These are phyloP conservation scores for Hypomyces perniciosus DNA, from an alignment of 2,329 filamentous ascomycete genomes.

Conservation along the genomic window DNA sequence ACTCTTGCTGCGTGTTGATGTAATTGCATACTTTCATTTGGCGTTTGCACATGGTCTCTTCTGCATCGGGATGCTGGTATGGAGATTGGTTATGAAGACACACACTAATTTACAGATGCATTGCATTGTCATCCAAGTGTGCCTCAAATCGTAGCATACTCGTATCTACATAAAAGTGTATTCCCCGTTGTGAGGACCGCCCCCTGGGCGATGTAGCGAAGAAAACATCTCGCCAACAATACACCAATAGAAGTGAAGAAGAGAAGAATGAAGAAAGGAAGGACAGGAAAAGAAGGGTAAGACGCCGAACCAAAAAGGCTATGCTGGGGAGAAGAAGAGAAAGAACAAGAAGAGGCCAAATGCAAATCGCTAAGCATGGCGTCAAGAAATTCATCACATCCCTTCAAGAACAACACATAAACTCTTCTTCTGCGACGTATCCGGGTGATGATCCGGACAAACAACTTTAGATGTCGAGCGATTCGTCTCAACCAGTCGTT, in stretches of 20 bases:
- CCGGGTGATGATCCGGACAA: conserved; percentile 28
- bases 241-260: not conserved
- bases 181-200: not conserved
- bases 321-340: not conserved
- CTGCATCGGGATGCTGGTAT: conserved; percentile 22
- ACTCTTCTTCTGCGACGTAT: conserved; percentile 43
- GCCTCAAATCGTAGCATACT: not conserved
- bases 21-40: conserved; percentile 34
- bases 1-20: conserved; percentile 69
- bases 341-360: not conserved
- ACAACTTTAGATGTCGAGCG: conserved; percentile 42
- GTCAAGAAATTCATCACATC: conserved; percentile 9
- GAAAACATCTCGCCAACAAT: too few species aligned
- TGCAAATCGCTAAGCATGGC: not conserved
- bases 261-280: conserved; percentile 1
- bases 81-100: conserved; percentile 29
- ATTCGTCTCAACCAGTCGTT: conserved; percentile 29
- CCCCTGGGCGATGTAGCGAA: too few species aligned
- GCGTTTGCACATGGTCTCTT: conserved; percentile 28
- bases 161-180: not conserved
- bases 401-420: conserved; percentile 48
- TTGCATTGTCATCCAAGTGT: not conserved
- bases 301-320: too few species aligned
- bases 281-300: not conserved
- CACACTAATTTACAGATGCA: conserved; percentile 17